A percentile compares a stretch with the other conserved stretches of the same genome.
These are phyloP conservation scores for Crithidia acanthocephali DNA, from an alignment of 208 protist genomes.

Conservation along the genomic window DNA sequence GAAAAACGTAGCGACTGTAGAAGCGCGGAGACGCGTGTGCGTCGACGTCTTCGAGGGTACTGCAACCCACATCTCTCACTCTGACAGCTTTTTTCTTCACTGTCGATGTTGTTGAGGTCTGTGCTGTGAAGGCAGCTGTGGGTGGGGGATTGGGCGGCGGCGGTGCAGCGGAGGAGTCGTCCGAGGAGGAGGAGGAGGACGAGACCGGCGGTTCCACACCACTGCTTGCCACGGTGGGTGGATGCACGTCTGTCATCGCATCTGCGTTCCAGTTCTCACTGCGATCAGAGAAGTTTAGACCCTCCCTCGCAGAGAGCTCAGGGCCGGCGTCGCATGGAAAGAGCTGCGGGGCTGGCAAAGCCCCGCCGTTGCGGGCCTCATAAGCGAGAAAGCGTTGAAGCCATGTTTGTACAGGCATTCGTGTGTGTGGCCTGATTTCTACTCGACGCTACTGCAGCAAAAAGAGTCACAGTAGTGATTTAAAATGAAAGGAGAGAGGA, in stretches of 20 bases:
- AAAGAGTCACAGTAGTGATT: background rate
- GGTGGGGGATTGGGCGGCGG: background rate
- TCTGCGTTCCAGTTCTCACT: background rate
- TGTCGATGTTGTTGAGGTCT: too few species aligned
- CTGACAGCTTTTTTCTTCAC: background rate
- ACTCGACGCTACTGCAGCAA: too few species aligned
- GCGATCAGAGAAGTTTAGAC: background rate
- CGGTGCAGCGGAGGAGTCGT: background rate
- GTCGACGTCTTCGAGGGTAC: background rate
- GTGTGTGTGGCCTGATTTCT: background rate
- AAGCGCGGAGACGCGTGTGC: background rate
- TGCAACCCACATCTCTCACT: conserved; percentile 15
- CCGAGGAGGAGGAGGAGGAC: too few species aligned
- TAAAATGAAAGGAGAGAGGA: background rate
- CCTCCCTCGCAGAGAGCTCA: background rate
- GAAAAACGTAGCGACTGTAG: conserved; percentile 21
- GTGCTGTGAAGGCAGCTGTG: background rate
- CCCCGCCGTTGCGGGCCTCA: conserved; percentile 14
- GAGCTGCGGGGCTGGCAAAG: background rate
- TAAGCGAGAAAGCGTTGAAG: background rate
- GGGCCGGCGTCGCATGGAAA: conserved; percentile 2
- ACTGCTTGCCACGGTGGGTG: too few species aligned
- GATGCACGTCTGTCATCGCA: too few species aligned
- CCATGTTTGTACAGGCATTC: conserved; percentile 1
- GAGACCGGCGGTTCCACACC: too few species aligned